Evolutionary conservation across 2,329 filamentous ascomycete species (phyloP).

Genomic region (Nemania abortiva): DNA sequence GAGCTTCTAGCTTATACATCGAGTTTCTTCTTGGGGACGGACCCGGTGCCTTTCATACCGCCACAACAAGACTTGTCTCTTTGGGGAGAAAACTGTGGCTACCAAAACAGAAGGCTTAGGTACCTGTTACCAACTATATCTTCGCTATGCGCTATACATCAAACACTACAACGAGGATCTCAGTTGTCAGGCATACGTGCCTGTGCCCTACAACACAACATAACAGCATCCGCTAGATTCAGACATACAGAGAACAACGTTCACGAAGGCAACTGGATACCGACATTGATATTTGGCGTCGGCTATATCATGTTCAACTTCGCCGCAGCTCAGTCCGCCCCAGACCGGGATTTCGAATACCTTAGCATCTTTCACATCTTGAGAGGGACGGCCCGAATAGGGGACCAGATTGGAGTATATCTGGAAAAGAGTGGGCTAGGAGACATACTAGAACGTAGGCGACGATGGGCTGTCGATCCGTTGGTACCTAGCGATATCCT

Average conservation of each 20-base stretch:
- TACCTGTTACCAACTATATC: conserved; percentile 41
- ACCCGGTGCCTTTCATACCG: not conserved
- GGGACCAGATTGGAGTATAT: conserved; percentile 35
- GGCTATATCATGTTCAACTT: conserved; percentile 46
- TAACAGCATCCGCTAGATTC: conserved; percentile 62
- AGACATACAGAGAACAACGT: conserved; percentile 67
- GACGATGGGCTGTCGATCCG: not conserved
- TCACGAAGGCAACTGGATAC: conserved; percentile 74
- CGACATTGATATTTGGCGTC: conserved; percentile 43
- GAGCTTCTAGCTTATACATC: conserved; percentile 22
- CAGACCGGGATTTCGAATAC: conserved; percentile 31
- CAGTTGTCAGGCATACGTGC: conserved; percentile 27
- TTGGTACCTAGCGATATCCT: not conserved
- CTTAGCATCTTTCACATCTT: conserved; percentile 41
- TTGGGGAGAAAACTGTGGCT: not conserved
- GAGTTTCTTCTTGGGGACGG: conserved; percentile 6
- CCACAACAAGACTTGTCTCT: not conserved
- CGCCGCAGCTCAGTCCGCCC: conserved; percentile 26
- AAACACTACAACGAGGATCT: conserved; percentile 28
- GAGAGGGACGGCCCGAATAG: conserved; percentile 39
- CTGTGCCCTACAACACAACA: conserved; percentile 41
- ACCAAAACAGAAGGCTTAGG: conserved; percentile 26
- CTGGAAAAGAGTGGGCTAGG: conserved; percentile 36
- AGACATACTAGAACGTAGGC: conserved; percentile 13
- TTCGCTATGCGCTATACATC: conserved; percentile 39